Conservation (phyloP, 2,329 filamentous ascomycete genomes). For the Trichothecium sympodiale region DNA sequence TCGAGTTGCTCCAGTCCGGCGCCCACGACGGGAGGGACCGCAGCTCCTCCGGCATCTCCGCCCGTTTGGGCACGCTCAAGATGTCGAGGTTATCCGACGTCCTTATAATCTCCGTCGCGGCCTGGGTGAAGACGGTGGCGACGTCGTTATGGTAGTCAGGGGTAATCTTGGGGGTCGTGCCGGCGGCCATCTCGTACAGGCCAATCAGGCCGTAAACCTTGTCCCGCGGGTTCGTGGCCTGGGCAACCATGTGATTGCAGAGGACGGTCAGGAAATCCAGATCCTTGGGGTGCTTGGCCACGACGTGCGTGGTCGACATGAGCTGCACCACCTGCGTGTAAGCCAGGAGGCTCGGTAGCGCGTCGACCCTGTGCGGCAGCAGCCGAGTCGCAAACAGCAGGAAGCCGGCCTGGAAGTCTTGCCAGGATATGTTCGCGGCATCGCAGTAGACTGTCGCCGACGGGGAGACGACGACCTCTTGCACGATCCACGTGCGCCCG, state of each 20-base stretch:
- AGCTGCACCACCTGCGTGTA: not conserved
- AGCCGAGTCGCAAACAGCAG: too few relatives aligned
- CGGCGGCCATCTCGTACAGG: not conserved
- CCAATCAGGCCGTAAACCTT: conserved; percentile 1
- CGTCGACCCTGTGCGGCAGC: too few relatives aligned
- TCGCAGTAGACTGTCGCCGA: not conserved
- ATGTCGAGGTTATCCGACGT: too few relatives aligned
- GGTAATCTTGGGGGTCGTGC: too few relatives aligned
- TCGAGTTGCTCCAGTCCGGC: too few relatives aligned
- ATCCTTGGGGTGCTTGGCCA: not conserved
- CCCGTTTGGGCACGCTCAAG: too few relatives aligned
- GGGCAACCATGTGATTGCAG: not conserved
- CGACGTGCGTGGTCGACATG: not conserved
- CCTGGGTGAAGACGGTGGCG: too few relatives aligned
- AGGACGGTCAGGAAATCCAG: not conserved
- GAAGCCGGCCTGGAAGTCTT: not conserved
- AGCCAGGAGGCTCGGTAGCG: too few relatives aligned
- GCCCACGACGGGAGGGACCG: too few relatives aligned
- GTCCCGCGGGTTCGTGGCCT: conserved; percentile 1
- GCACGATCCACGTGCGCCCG: conserved; percentile 4
- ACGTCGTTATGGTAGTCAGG: too few relatives aligned
- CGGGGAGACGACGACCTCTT: conserved; percentile 4
- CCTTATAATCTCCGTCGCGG: too few relatives aligned
- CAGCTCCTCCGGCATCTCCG: too few relatives aligned
- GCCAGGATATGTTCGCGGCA: not conserved